These are phyloP conservation scores for Plasmodium cynomolgi DNA, from an alignment of 169 alveolate species.

Conservation along the genomic window DNA sequence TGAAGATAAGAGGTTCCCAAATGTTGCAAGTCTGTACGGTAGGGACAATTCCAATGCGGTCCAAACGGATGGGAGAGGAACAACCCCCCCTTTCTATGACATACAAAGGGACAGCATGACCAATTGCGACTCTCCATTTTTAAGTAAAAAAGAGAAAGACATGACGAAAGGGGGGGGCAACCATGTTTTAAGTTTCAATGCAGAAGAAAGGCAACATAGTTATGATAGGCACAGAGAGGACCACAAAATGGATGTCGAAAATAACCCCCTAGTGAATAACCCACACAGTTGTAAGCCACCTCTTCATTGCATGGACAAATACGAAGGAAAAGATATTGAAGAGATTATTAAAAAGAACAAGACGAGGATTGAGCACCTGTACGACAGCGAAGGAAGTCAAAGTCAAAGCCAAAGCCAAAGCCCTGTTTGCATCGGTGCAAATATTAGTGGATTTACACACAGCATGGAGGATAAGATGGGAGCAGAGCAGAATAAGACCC, in stretches of 20 bases:
- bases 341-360: slow-evolving; percentile 60
- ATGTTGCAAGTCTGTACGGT: not conserved
- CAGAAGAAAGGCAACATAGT: slow-evolving; percentile 16
- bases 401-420: slow-evolving; percentile 31
- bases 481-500: not conserved
- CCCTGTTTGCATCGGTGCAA: not conserved
- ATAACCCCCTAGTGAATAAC: not conserved
- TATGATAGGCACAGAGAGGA: not conserved
- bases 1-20: slow-evolving; percentile 2
- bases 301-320: not conserved
- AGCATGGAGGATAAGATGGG: not conserved
- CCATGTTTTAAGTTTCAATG: slow-evolving; percentile 43
- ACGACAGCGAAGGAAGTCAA: slow-evolving; percentile 44
- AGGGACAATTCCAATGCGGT: not conserved
- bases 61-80: slow-evolving; percentile 4
- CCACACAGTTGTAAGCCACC: not conserved
- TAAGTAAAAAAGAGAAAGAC: slow-evolving; percentile 14
- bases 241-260: slow-evolving; percentile 1
- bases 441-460: slow-evolving; percentile 18
- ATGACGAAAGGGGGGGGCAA: not conserved
- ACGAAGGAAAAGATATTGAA: slow-evolving; percentile 16
- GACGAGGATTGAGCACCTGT: slow-evolving; percentile 63
- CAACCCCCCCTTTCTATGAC: not conserved
- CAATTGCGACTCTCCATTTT: slow-evolving; percentile 7
- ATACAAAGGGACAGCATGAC: slow-evolving; percentile 24